Conservation (phyloP, 768 basidiomycete species). For the Hemileccinum impolitum region DNA sequence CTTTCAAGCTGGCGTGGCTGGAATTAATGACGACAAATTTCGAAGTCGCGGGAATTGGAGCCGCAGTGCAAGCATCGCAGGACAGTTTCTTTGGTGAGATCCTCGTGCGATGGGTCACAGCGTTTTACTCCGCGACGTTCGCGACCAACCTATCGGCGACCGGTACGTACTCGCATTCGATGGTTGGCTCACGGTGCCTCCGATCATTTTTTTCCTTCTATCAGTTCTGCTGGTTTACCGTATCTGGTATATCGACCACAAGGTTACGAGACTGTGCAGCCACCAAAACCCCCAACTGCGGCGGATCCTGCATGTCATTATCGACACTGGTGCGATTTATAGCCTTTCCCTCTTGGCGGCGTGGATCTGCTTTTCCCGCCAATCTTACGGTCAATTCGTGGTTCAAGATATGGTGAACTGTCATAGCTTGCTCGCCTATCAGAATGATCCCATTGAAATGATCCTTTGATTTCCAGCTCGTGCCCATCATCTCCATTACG, state of each 20-base stretch:
- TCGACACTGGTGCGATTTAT: slow-evolving; percentile 36
- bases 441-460: background rate
- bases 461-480: background rate
- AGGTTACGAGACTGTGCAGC: slow-evolving; percentile 13
- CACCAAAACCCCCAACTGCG: background rate
- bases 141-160: slow-evolving; percentile 32
- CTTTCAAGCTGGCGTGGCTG: background rate
- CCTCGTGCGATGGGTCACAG: slow-evolving; percentile 30
- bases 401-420: slow-evolving; percentile 32
- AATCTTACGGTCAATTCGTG: slow-evolving; percentile 30
- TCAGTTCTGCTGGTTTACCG: slow-evolving; percentile 23
- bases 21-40: background rate
- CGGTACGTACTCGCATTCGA: slow-evolving; percentile 4
- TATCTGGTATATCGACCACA: slow-evolving; percentile 26
- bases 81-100: slow-evolving; percentile 19
- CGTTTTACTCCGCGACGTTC: slow-evolving; percentile 31
- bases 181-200: background rate
- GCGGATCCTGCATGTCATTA: slow-evolving; percentile 21
- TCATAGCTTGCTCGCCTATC: background rate
- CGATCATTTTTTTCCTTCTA: background rate
- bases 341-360: slow-evolving; percentile 32
- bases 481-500: slow-evolving; percentile 14
- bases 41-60: background rate
- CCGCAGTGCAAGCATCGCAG: slow-evolving; percentile 4
- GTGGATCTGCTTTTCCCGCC: slow-evolving; percentile 26